A percentile compares a stretch with the other conserved stretches of the same genome.
These are phyloP conservation scores for Candida manassasensis DNA, from an alignment of 805 yeast species.

Conservation along the genomic window DNA sequence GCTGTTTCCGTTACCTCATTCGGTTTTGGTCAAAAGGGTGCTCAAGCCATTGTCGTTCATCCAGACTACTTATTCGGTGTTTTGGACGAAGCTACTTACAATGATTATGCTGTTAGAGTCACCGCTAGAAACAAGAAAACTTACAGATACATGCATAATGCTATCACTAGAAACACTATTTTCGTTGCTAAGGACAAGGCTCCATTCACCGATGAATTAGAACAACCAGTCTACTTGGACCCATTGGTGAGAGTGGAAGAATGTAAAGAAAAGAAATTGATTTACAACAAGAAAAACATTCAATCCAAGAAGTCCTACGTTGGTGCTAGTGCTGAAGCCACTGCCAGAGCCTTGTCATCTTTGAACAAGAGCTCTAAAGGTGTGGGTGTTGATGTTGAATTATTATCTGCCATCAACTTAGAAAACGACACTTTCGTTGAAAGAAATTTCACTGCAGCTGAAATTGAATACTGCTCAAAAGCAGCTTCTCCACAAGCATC, in stretches of 20 bases:
- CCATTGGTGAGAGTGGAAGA: conserved; percentile 79
- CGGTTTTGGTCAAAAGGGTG: conserved; percentile 99
- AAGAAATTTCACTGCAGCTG: conserved; percentile 83
- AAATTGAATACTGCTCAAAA: conserved; percentile 69
- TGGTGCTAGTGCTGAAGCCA: conserved; percentile 45
- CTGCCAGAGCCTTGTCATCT: conserved; percentile 56
- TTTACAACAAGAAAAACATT: conserved; percentile 46
- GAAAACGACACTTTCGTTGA: conserved; percentile 88
- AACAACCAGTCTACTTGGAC: conserved; percentile 87
- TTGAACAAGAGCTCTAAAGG: conserved; percentile 59
- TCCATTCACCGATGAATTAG: conserved; percentile 87
- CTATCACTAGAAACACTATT: conserved; percentile 84
- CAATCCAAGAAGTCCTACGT: conserved; percentile 46
- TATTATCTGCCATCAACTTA: conserved; percentile 72
- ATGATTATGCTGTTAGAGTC: conserved; percentile 67
- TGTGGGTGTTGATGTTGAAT: conserved; percentile 97
- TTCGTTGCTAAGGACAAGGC: conserved; percentile 91
- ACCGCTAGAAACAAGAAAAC: conserved; percentile 79
- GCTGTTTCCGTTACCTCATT: conserved; percentile 96
- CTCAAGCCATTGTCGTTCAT: conserved; percentile 86
- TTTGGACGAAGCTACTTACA: conserved; percentile 67
- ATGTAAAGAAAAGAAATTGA: conserved; percentile 37
- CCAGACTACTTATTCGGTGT: conserved; percentile 91
- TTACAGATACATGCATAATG: conserved; percentile 92
- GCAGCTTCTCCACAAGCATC: conserved; percentile 84